Evolutionary conservation across 805 yeast genomes (phyloP), one percentile per base, ranked within the genome.

Genomic region (Suhomyces sp.): DNA sequence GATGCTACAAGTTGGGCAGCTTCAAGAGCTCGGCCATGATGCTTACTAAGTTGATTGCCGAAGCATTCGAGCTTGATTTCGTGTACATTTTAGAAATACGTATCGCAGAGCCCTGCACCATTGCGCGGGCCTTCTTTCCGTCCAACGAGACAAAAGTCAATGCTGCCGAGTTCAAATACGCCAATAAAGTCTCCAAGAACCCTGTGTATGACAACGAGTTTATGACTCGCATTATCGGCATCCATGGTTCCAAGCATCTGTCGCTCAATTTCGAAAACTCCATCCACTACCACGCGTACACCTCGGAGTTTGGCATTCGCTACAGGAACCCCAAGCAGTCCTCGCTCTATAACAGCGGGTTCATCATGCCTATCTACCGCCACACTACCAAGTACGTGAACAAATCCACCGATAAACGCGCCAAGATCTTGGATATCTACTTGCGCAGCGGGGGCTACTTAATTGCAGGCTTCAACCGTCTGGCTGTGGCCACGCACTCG

Each of bases 371-470:
- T 0, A 79, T 83, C 56, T 75, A 64, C 60, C 69, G 78, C 50
- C 66, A 68, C 33, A 66, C 69, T 17, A 68, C 82, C 2, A 77
- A 71, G 57, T 57, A 82, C 41, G 76, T 79, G 9, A 68, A 82
- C 55, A 72, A 49, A 44, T 25, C 50, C 51, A 22, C 49, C 43
- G 27, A 24, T 7, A 21, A 40, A 46, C 43, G 39, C 40, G 37
- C 45, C 35, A 44, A 24, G 44, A 29, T 43, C 45, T 57, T 77
- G 44, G 83, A 80, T 20, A 68, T 81, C 7, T 77, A 71, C 54
- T 69, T 77, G 52, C 71, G 79, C 55, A 69, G 80, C 1, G 83
- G 83, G 2, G 86, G 86, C 0, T 82, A 71, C 56, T 54, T 82
- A 47, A 68, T 83, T 46, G 77, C 76, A 4, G 71, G 75, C 3